Base-by-base conservation (phyloP, 495 filamentous ascomycete genomes). In the Sporormia fimetaria region DNA sequence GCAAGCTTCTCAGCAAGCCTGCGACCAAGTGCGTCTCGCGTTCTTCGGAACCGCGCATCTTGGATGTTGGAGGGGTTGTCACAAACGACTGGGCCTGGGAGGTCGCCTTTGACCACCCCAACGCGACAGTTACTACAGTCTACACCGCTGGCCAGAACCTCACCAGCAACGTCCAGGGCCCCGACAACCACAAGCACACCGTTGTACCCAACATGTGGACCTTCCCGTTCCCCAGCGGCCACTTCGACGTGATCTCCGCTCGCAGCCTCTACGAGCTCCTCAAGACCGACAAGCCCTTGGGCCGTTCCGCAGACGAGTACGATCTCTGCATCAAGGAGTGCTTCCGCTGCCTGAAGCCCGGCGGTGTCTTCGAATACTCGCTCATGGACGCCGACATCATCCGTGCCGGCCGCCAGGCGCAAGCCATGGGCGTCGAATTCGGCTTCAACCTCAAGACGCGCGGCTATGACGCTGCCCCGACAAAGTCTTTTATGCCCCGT, bases 51-150 rank as follows among this genome's bases (percentile, higher is more conserved):
- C 71, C 73, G 3, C 67, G 84, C 21, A 81, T 96, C 33, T 71
- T 98, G 24, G 90, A 98, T 55, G 75, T 96, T 21, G 86, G 83
- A 15, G 90, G 90, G 28, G 79, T 86, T 55, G 71, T 76, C 3
- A 71, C 80, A 8, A 85, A 83, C 57, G 87, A 92, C 62, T 98
- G 90, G 90, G 92, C 81, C 20, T 98, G 90, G 90, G 76, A 88
- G 57, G 77, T 82, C 21, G 86, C 90, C 0, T 67, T 78, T 21
- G 81, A 85, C 55, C 86, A 87, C 57, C 83, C 80, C 9, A 77
- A 87, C 54, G 75, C 80, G 32, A 83, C 81, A 57, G 76, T 94
- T 32, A 90, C 86, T 61, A 95, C 87, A 3, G 84, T 82, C 31
- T 78, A 78, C 18, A 80, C 76, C 47, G 47, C 54, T 9, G 57